Evolutionary conservation across 2,329 filamentous ascomycete genomes (phyloP).

Genomic region (Calonectria montana): DNA sequence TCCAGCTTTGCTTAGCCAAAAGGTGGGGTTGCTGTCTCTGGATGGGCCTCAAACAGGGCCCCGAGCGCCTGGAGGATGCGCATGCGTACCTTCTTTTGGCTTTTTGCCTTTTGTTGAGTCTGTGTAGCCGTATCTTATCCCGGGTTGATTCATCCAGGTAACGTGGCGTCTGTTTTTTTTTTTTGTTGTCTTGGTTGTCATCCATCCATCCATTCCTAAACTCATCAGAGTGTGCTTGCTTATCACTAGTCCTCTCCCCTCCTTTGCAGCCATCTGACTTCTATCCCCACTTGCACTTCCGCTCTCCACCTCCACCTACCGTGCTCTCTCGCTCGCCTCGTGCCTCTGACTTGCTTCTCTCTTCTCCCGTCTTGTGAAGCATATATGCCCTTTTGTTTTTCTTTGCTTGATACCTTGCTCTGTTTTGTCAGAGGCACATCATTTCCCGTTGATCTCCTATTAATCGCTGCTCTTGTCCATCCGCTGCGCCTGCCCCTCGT

Average conservation of each 20-base stretch:
- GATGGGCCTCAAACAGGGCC: constrained; percentile 3
- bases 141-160: background rate
- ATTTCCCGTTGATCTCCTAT: background rate
- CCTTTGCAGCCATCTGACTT: constrained; percentile 14
- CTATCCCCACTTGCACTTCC: constrained; percentile 8
- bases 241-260: constrained; percentile 24
- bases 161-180: constrained; percentile 1
- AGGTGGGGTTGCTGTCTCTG: background rate
- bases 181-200: background rate
- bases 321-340: constrained; percentile 10
- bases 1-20: background rate
- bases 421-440: constrained; percentile 13
- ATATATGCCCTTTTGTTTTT: background rate
- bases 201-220: background rate
- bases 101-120: background rate
- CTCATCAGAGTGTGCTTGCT: constrained; percentile 25
- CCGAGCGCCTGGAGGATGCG: constrained; percentile 1
- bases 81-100: constrained; percentile 12
- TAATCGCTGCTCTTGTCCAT: background rate
- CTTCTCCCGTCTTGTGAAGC: background rate
- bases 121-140: constrained; percentile 3
- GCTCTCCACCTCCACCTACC: constrained; percentile 11
- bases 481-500: constrained; percentile 11
- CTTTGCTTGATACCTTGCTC: background rate
- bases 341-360: constrained; percentile 17